Evolutionary conservation across 108 stramenopile species (phyloP).

Genomic region (Aurantiochytrium sp.): DNA sequence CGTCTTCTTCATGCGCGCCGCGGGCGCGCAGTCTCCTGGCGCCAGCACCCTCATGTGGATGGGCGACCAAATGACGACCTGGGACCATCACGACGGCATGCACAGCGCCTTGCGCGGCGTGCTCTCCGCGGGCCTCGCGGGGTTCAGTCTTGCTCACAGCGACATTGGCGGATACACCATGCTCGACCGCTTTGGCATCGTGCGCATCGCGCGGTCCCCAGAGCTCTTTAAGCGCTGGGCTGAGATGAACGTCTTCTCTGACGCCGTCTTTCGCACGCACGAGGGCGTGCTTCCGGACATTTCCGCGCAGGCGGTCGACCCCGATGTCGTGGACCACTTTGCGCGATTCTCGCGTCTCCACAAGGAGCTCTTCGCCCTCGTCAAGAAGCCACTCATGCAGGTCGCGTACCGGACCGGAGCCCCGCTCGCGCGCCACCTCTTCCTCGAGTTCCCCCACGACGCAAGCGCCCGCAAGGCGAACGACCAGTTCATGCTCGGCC

Average conservation of each 20-base stretch:
- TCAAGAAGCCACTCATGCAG: neutral
- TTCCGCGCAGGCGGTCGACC: neutral
- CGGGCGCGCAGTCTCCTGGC: neutral
- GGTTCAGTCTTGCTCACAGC: constrained; percentile 21
- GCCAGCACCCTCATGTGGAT: constrained; percentile 22
- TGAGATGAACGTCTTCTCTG: constrained; percentile 22
- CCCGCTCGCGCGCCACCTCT: constrained; percentile 11
- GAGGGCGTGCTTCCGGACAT: constrained; percentile 19
- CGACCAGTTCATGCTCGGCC: constrained; percentile 31
- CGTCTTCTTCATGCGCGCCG: constrained; percentile 27
- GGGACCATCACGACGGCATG: constrained; percentile 22
- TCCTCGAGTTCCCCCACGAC: neutral
- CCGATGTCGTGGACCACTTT: neutral
- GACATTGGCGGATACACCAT: constrained; percentile 37
- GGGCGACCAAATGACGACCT: constrained; percentile 34
- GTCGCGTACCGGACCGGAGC: neutral
- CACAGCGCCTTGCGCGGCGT: neutral
- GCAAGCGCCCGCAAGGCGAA: neutral
- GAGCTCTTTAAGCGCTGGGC: constrained; percentile 29
- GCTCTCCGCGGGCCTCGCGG: neutral
- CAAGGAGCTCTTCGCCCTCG: neutral
- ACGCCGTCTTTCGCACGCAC: constrained; percentile 21
- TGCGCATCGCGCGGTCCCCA: neutral
- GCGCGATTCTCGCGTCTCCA: neutral
- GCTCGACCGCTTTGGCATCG: constrained; percentile 14